Evolutionary conservation across 169 alveolate species (phyloP), one percentile per base, ranked within the genome.

Genomic region (Plasmodium billcollinsi): DNA sequence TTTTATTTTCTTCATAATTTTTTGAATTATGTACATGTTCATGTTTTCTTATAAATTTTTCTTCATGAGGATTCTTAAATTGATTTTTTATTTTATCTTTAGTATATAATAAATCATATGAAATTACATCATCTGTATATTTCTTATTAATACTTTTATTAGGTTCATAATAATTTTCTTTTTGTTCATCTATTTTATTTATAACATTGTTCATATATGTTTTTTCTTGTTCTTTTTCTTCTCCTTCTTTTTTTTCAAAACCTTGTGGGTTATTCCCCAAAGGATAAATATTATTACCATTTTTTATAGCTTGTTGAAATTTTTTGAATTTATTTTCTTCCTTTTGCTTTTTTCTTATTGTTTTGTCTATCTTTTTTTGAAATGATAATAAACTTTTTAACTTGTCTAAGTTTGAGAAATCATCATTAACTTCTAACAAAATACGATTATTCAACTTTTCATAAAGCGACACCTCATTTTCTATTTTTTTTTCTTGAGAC

Each of bases 291-390:
- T 59, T 50, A 45, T 74, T 59, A 12, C 73, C 88, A 24, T 63
- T 21, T 43, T 80, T 69, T 20, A 62, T 75, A 61, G 92, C 86
- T 50, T 70, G 29, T 20, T 86, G 29, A 58, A 86, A 52, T 61
- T 58, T 61, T 62, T 29, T 62, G 39, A 73, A 33, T 65, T 86
- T 70, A 49, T 86, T 62, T 43, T 71, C 92, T 86, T 58, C 88
- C 47, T 56, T 47, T 39, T 74, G 15, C 73, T 61, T 71, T 86
- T 61, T 61, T 52, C 65, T 45, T 15, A 71, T 62, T 21, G 26
- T 5, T 26, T 86, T 52, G 43, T 86, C 92, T 43, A 86, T 50
- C 14, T 86, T 86, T 6, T 67, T 71, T 54, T 86, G 92, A 71
- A 86, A 86, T 61, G 45, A 61, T 54, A 86, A 50, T 47, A 86